Conservation (phyloP, 768 basidiomycete genomes). For the Tulasnella sp. region DNA sequence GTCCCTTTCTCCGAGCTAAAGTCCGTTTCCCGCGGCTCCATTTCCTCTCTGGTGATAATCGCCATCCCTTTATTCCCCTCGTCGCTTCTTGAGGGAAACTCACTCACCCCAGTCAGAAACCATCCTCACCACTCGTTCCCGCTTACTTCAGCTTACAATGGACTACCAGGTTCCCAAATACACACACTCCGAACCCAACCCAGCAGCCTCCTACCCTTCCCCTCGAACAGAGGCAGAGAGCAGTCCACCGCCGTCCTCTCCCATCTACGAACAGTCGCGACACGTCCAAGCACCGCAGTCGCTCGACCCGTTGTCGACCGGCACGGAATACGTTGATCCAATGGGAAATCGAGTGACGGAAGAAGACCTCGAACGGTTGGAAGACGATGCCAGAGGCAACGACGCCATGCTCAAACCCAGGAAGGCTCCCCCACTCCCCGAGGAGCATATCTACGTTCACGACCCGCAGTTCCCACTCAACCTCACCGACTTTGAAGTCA, state of each 20-base stretch:
- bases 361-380: constrained; percentile 10
- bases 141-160: not conserved
- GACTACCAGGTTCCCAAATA: not conserved
- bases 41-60: no score
- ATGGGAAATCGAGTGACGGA: not conserved
- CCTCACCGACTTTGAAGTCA: constrained; percentile 24
- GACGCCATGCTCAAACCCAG: not conserved
- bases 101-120: not conserved
- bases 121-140: not conserved
- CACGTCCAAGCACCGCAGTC: not conserved
- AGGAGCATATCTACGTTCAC: constrained; percentile 16
- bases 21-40: no score
- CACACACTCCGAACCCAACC: not conserved
- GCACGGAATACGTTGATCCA: not conserved
- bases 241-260: not conserved
- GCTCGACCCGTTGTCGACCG: not conserved
- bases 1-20: no score
- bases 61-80: not conserved
- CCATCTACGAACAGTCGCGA: not conserved
- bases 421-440: constrained; percentile 10
- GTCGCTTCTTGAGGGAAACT: not conserved
- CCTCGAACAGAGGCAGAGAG: not conserved
- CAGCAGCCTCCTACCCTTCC: not conserved
- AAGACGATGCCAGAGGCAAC: not conserved
- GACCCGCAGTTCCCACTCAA: constrained; percentile 12